phyloP scores from a whole-genome alignment of 179 eudicot species.

The Silene vulgaris region DNA sequence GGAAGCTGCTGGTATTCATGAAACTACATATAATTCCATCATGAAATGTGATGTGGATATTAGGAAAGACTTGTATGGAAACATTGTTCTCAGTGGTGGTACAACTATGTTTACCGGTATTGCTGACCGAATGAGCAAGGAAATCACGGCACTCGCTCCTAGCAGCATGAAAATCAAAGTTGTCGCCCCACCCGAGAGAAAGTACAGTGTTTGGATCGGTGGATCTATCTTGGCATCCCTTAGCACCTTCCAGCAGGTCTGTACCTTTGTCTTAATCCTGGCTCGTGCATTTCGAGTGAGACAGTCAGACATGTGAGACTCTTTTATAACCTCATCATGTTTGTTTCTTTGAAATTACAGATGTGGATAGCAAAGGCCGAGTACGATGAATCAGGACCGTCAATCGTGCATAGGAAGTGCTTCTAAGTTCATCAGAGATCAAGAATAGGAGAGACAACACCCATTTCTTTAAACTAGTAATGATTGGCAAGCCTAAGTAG shows the following conservation, averaged over 20 bases:
- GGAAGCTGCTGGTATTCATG: conserved; percentile 36
- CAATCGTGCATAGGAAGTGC: conserved; percentile 46
- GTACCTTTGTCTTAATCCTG: not conserved
- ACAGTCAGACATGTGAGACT: no score
- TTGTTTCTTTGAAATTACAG: conserved; percentile 19
- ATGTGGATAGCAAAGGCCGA: conserved; percentile 47
- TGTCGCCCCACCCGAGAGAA: conserved; percentile 43
- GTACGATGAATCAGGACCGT: conserved; percentile 42
- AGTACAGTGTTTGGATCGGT: conserved; percentile 40
- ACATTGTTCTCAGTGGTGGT: conserved; percentile 37
- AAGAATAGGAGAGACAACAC: not conserved
- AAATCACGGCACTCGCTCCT: no score
- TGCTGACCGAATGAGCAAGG: conserved; percentile 37
- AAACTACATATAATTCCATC: conserved; percentile 34
- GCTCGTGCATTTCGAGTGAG: no score
- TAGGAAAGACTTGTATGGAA: conserved; percentile 36
- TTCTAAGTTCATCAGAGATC: conserved; percentile 25
- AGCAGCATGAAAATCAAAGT: no score
- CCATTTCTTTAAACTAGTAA: not conserved
- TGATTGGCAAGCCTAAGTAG: no score
- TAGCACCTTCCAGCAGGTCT: conserved; percentile 36
- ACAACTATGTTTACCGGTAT: conserved; percentile 40
- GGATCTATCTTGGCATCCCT: conserved; percentile 36
- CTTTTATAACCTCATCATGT: not conserved
- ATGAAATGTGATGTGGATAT: conserved; percentile 41